A percentile compares a stretch with the other conserved stretches of the same genome.
phyloP scores from a whole-genome alignment of 768 basidiomycete genomes.

The Trametopsis cervina region DNA sequence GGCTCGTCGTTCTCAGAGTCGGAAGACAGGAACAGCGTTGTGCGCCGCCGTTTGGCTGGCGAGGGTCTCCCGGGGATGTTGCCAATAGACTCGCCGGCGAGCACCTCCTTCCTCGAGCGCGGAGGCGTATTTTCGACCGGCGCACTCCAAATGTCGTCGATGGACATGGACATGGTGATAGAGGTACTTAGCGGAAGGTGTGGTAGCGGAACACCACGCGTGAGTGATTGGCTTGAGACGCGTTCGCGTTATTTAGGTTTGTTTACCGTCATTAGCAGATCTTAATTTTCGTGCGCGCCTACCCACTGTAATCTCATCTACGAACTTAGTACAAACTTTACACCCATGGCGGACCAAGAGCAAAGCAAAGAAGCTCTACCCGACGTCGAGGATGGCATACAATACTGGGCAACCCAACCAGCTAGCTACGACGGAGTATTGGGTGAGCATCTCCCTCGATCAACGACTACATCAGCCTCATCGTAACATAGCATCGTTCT shows the following conservation, averaged over 20 bases:
- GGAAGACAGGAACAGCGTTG: slow-evolving; percentile 47
- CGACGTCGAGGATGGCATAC: slow-evolving; percentile 67
- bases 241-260: slow-evolving; percentile 19
- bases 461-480: not conserved
- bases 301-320: not conserved
- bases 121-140: slow-evolving; percentile 29
- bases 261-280: slow-evolving; percentile 3
- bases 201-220: slow-evolving; percentile 1
- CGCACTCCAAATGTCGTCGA: slow-evolving; percentile 59
- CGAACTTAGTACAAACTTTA: not conserved
- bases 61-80: slow-evolving; percentile 8
- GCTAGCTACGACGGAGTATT: slow-evolving; percentile 86
- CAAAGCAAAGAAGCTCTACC: slow-evolving; percentile 31
- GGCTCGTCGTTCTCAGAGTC: slow-evolving; percentile 45
- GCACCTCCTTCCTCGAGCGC: not conserved
- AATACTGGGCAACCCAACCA: slow-evolving; percentile 81
- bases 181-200: not conserved
- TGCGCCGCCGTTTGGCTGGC: slow-evolving; percentile 27
- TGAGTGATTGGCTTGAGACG: too few relatives aligned
- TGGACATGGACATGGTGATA: slow-evolving; percentile 12
- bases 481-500: slow-evolving; percentile 10
- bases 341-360: not conserved
- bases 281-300: not conserved
- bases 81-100: slow-evolving; percentile 11
- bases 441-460: slow-evolving; percentile 34